Evolutionary conservation across 345 rosid genomes (phyloP), one percentile per base, ranked within the genome.

Genomic region (Populus deltoides): DNA sequence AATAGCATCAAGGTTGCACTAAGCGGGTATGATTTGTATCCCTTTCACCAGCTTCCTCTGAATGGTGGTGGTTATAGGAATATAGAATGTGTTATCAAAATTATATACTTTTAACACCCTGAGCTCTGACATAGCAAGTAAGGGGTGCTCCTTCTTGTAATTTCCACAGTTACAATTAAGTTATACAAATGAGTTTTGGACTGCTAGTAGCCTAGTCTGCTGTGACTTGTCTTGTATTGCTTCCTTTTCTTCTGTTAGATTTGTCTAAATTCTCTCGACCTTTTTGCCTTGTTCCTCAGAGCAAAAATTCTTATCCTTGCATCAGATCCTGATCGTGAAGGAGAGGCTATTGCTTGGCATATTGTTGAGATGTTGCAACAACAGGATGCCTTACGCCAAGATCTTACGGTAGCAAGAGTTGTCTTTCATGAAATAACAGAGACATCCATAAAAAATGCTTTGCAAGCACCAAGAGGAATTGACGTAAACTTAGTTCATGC

Each of bases 321-420:
- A 68, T 92, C 99, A 79, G 99, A 93, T 87, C 99, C 99, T 76
- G 99, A 96, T 87, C 95, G 99, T 76, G 99, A 96, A 90, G 98
- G 99, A 79, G 99, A 96, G 90, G 99, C 99, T 84, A 96, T 93
- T 85, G 93, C 99, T 75, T 96, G 99, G 99, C 99, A 93, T 89
- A 92, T 96, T 84, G 74, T 89, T 77, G 99, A 96, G 95, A 96
- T 96, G 99, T 81, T 96, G 84, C 93, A 84, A 71, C 98, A 93
- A 75, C 98, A 93, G 81, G 97, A 92, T 88, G 98, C 97, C 77
- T 89, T 96, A 81, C 88, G 66, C 72, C 90, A 89, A 82, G 89
- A 86, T 77, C 83, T 91, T 78, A 88, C 85, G 69, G 89, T 93
- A 72, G 92, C 97, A 41, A 92, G 99, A 86, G 98, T 93, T 78